phyloP scores from a whole-genome alignment of 805 yeast species.

The Candida orba region DNA sequence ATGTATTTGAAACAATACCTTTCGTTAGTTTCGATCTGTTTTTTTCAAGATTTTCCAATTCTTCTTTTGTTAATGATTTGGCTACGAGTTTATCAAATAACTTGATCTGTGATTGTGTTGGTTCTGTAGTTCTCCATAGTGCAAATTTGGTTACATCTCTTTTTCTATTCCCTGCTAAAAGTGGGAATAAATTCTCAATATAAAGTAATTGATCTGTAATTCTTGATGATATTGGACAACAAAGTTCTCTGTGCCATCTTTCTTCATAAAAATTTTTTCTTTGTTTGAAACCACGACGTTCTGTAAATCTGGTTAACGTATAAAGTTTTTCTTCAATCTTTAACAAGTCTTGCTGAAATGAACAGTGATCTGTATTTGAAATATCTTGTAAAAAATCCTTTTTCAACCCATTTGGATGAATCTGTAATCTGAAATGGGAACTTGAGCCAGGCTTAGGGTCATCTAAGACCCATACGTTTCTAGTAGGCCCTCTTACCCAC shows the following conservation, averaged over 20 bases:
- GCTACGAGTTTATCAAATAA: conserved; percentile 7
- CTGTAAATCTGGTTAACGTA: conserved; percentile 12
- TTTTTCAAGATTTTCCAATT: background rate
- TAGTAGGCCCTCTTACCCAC: conserved; percentile 27
- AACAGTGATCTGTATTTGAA: conserved; percentile 3
- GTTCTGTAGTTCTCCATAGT: conserved; percentile 26
- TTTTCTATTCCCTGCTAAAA: background rate
- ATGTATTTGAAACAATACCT: conserved; percentile 11
- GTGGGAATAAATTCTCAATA: conserved; percentile 2
- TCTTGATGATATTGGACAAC: conserved; percentile 21
- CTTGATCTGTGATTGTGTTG: conserved; percentile 24
- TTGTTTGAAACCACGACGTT: conserved; percentile 5
- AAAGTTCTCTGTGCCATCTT: conserved; percentile 13
- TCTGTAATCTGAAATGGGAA: conserved; percentile 22
- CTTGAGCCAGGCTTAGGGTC: conserved; percentile 14
- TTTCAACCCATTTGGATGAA: conserved; percentile 9
- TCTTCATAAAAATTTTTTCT: conserved; percentile 9
- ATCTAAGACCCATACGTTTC: conserved; percentile 26
- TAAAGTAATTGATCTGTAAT: conserved; percentile 13
- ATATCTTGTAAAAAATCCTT: conserved; percentile 14
- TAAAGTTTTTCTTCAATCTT: conserved; percentile 16
- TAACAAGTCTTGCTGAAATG: conserved; percentile 7
- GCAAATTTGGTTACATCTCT: conserved; percentile 23
- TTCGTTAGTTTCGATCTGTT: conserved; percentile 3
- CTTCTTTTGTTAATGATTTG: background rate